phyloP scores from a whole-genome alignment of 805 yeast genomes.

The Metschnikowia proteae region DNA sequence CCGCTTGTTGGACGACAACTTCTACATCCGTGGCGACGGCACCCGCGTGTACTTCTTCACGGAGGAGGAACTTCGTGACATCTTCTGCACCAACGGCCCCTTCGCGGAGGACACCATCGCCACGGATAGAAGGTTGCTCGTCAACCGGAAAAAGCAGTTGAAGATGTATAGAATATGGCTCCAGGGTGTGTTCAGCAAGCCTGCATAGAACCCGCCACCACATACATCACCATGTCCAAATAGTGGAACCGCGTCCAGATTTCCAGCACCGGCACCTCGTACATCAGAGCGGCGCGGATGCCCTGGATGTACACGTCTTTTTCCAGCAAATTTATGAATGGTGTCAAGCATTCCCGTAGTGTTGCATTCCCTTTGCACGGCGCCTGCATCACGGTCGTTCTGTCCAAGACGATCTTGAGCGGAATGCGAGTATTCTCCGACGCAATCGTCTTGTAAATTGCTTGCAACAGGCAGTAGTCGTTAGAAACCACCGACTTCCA shows the following conservation, averaged over 20 bases:
- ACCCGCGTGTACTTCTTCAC: slow-evolving; percentile 96
- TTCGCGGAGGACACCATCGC: slow-evolving; percentile 76
- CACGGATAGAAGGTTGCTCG: slow-evolving; percentile 85
- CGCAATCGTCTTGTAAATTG: slow-evolving; percentile 24
- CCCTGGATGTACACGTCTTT: slow-evolving; percentile 31
- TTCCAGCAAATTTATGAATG: slow-evolving; percentile 12
- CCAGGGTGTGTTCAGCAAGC: slow-evolving; percentile 71
- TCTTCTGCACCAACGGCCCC: slow-evolving; percentile 49
- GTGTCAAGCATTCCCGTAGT: slow-evolving; percentile 13
- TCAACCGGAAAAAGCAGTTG: slow-evolving; percentile 84
- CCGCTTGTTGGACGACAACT: slow-evolving; percentile 83
- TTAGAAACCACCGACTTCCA: slow-evolving; percentile 50
- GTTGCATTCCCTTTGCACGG: slow-evolving; percentile 19
- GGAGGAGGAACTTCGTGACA: slow-evolving; percentile 79
- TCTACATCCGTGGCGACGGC: slow-evolving; percentile 96
- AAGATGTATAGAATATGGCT: slow-evolving; percentile 98
- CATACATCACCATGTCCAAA: slow-evolving; percentile 37
- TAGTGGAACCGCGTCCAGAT: slow-evolving; percentile 33
- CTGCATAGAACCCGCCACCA: slow-evolving; percentile 9
- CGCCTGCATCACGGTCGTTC: slow-evolving; percentile 24
- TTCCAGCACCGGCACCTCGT: slow-evolving; percentile 19
- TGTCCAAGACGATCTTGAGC: slow-evolving; percentile 44
- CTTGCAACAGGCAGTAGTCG: slow-evolving; percentile 26
- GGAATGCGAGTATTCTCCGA: slow-evolving; percentile 37
- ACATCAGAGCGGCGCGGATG: slow-evolving; percentile 20